These are phyloP conservation scores for Xylariales sp. DNA, from an alignment of 2,329 filamentous ascomycete genomes.

Conservation along the genomic window DNA sequence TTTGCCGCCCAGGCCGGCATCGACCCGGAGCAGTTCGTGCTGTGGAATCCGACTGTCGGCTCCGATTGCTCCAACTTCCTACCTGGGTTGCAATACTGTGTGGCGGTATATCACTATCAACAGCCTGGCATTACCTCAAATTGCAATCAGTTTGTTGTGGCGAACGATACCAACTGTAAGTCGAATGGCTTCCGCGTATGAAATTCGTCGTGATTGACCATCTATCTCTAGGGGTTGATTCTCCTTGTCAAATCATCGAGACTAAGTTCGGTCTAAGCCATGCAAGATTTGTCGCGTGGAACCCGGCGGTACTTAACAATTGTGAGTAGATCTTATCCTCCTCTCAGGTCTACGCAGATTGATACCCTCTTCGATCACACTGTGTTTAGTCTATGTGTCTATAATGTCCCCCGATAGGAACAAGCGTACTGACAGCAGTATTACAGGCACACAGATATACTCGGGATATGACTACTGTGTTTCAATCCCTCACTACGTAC, in stretches of 20 bases:
- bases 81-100: slow-evolving; percentile 20
- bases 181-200: slow-evolving; percentile 8
- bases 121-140: slow-evolving; percentile 20
- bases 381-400: slow-evolving; percentile 11
- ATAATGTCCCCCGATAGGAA: too few species aligned
- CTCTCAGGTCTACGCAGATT: background rate
- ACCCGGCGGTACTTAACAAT: slow-evolving; percentile 19
- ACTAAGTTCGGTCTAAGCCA: slow-evolving; percentile 24
- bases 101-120: slow-evolving; percentile 19
- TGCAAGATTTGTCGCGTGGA: slow-evolving; percentile 26
- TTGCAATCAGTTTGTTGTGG: slow-evolving; percentile 22
- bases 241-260: slow-evolving; percentile 25
- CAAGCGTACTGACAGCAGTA: background rate
- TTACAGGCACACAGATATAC: slow-evolving; percentile 18
- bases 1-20: slow-evolving; percentile 15
- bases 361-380: background rate
- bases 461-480: slow-evolving; percentile 26
- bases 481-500: slow-evolving; percentile 23
- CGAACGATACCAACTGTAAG: slow-evolving; percentile 23
- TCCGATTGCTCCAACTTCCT: slow-evolving; percentile 18
- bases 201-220: slow-evolving; percentile 8
- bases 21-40: slow-evolving; percentile 13
- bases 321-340: slow-evolving; percentile 18
- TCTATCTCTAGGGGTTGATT: slow-evolving; percentile 14
- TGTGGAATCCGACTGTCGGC: slow-evolving; percentile 20